Conservation (phyloP, 2,329 filamentous ascomycete species). For the Colletotrichum sublineola region DNA sequence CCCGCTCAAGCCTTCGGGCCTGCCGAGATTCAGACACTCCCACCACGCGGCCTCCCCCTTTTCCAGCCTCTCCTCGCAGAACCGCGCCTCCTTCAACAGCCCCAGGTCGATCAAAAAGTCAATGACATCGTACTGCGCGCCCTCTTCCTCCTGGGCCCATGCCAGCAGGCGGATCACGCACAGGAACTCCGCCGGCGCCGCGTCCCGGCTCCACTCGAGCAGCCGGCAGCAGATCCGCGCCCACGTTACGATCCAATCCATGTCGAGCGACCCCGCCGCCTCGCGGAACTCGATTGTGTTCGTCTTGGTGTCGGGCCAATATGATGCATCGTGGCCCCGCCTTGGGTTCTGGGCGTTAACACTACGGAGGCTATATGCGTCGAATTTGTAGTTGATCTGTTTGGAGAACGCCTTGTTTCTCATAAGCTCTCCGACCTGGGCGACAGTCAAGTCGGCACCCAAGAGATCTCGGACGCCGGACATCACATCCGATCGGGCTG, state of each 20-base stretch:
- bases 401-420: constrained; percentile 8
- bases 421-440: constrained; percentile 36
- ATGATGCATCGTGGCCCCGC: no score
- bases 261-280: constrained; percentile 51
- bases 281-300: constrained; percentile 55
- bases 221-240: constrained; percentile 51
- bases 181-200: constrained; percentile 49
- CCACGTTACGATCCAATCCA: constrained; percentile 53
- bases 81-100: constrained; percentile 48
- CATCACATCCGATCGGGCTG: constrained; percentile 35
- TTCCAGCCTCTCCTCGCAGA: constrained; percentile 46
- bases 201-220: constrained; percentile 47
- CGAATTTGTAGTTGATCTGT: constrained; percentile 37
- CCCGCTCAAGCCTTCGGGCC: background rate
- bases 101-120: constrained; percentile 54
- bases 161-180: constrained; percentile 45
- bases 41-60: constrained; percentile 46
- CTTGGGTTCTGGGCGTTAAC: background rate
- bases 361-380: constrained; percentile 18
- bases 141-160: constrained; percentile 42
- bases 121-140: constrained; percentile 51
- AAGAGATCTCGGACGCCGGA: constrained; percentile 42
- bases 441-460: constrained; percentile 26
- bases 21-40: constrained; percentile 43
- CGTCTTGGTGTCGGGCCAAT: background rate